phyloP scores from a whole-genome alignment of 768 basidiomycete species.

The Amanita molliuscula region DNA sequence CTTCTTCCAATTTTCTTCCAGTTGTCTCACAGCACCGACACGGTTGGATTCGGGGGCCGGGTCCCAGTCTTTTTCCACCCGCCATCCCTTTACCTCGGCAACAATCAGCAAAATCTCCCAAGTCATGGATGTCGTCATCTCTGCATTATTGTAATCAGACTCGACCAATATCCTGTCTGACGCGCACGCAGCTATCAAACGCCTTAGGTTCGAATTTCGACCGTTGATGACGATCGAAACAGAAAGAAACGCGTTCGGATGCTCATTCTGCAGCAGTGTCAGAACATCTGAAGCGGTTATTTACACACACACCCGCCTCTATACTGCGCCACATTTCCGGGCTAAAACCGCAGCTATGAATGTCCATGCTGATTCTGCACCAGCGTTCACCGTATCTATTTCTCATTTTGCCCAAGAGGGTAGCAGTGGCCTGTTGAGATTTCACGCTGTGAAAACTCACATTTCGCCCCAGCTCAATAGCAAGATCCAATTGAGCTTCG shows the following conservation, averaged over 20 bases:
- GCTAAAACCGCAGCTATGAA: constrained; percentile 87
- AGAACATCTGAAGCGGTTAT: not conserved
- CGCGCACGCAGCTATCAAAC: constrained; percentile 55
- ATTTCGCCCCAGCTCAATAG: constrained; percentile 66
- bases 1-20: constrained; percentile 63
- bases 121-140: constrained; percentile 44
- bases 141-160: constrained; percentile 72
- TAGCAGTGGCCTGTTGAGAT: constrained; percentile 54
- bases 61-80: constrained; percentile 52
- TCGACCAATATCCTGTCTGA: constrained; percentile 71
- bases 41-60: constrained; percentile 21
- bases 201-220: constrained; percentile 50
- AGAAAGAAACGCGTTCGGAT: constrained; percentile 78
- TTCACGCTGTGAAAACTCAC: constrained; percentile 87
- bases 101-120: constrained; percentile 72
- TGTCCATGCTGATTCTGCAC: constrained; percentile 65
- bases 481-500: constrained; percentile 78
- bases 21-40: constrained; percentile 57
- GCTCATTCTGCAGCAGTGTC: constrained; percentile 38
- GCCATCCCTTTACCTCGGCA: constrained; percentile 72
- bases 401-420: constrained; percentile 52
- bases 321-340: constrained; percentile 64
- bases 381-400: constrained; percentile 48
- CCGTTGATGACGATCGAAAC: constrained; percentile 80
- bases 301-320: constrained; percentile 40